Evolutionary conservation across 257 asterid genomes (phyloP).

Genomic region (Gardenia jasminoides): DNA sequence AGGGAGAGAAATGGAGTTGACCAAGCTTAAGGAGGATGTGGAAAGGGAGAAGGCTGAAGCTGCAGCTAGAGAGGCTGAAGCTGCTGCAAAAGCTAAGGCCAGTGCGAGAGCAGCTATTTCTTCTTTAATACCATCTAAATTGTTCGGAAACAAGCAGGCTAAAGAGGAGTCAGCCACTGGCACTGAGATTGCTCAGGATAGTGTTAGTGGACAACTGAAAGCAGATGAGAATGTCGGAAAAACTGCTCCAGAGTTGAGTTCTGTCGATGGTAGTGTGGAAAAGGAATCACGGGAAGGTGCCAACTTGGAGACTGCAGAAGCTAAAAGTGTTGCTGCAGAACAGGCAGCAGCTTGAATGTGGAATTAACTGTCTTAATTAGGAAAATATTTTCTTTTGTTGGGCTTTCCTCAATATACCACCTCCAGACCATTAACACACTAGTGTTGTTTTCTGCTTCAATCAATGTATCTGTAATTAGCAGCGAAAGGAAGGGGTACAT

Average conservation of each 20-base stretch:
- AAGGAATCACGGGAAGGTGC: slow-evolving; percentile 26
- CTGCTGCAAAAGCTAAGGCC: slow-evolving; percentile 70
- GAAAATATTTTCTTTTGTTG: background rate
- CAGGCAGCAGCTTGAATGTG: slow-evolving; percentile 31
- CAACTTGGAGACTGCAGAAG: slow-evolving; percentile 25
- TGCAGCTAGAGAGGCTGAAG: slow-evolving; percentile 75
- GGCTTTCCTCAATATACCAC: background rate
- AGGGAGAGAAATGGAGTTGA: slow-evolving; percentile 76
- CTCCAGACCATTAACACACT: background rate
- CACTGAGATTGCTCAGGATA: slow-evolving; percentile 25
- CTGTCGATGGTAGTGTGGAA: slow-evolving; percentile 21
- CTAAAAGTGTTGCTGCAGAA: slow-evolving; percentile 31
- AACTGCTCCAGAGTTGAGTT: slow-evolving; percentile 10
- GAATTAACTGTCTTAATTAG: background rate
- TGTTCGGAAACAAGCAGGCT: slow-evolving; percentile 48
- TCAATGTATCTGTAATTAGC: slow-evolving; percentile 11
- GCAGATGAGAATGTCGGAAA: slow-evolving; percentile 29
- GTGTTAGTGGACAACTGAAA: slow-evolving; percentile 14
- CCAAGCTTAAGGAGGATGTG: slow-evolving; percentile 55
- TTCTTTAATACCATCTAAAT: slow-evolving; percentile 63
- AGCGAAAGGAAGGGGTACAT: background rate
- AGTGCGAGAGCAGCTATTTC: slow-evolving; percentile 67
- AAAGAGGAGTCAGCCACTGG: slow-evolving; percentile 33
- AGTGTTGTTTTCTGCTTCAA: background rate
- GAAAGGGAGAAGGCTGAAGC: slow-evolving; percentile 75